Percentiles rank a stretch among this genome's conserved stretches.
Evolutionary conservation across 306 rosid species (phyloP).

Genomic region (Fagus sylvatica): DNA sequence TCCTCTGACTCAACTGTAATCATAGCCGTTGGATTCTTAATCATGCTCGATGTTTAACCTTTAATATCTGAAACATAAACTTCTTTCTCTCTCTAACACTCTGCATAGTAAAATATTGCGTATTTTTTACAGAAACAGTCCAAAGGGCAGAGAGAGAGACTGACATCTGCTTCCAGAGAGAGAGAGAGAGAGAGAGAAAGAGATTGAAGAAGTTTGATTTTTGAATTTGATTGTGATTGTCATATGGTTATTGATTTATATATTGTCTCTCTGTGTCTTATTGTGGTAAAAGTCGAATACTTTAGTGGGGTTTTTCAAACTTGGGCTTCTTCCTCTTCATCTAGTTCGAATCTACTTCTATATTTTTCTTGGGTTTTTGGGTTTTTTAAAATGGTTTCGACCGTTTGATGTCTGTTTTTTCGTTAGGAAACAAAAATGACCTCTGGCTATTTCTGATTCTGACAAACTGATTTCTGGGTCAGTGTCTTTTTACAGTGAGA

Average conservation of each 20-base stretch:
- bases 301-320: slow-evolving; percentile 26
- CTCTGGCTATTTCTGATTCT: slow-evolving; percentile 37
- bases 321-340: slow-evolving; percentile 17
- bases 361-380: slow-evolving; percentile 2
- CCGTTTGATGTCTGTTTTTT: slow-evolving; percentile 36
- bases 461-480: slow-evolving; percentile 19
- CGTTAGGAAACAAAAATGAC: slow-evolving; percentile 19
- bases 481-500: slow-evolving; percentile 24
- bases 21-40: slow-evolving; percentile 44
- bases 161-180: slow-evolving; percentile 37
- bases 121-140: slow-evolving; percentile 40
- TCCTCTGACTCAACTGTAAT: slow-evolving; percentile 29
- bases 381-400: slow-evolving; percentile 12
- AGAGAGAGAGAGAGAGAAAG: slow-evolving; percentile 28
- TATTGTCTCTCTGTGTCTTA: slow-evolving; percentile 25
- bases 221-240: slow-evolving; percentile 47
- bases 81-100: neutral
- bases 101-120: slow-evolving; percentile 24
- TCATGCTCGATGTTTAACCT: slow-evolving; percentile 40
- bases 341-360: slow-evolving; percentile 24
- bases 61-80: neutral
- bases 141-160: slow-evolving; percentile 41
- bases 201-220: slow-evolving; percentile 50
- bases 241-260: neutral
- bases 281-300: slow-evolving; percentile 25